phyloP scores from a whole-genome alignment of 495 filamentous ascomycete species.

The Tuber calosporum region DNA sequence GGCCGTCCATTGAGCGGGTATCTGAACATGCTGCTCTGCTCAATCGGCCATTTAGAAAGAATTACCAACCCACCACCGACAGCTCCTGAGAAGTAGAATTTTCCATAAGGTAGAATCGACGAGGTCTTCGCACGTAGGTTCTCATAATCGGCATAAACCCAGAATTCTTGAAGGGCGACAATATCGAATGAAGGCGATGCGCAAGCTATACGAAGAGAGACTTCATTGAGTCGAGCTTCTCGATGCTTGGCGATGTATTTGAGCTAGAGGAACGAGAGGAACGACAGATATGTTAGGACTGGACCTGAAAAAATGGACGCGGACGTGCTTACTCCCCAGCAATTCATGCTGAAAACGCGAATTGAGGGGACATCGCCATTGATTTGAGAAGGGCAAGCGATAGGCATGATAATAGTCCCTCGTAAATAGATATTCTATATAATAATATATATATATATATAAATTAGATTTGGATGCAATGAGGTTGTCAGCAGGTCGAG shows the following conservation, averaged over 20 bases:
- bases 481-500: neutral
- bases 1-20: constrained; percentile 94
- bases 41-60: constrained; percentile 93
- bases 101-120: constrained; percentile 78
- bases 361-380: constrained; percentile 50
- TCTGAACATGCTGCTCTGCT: constrained; percentile 73
- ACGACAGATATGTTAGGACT: constrained; percentile 13
- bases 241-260: constrained; percentile 78
- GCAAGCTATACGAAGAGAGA: constrained; percentile 65
- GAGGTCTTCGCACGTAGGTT: constrained; percentile 68
- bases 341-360: constrained; percentile 79
- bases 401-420: neutral
- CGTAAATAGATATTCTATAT: neutral
- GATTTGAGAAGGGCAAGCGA: neutral
- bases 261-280: constrained; percentile 44
- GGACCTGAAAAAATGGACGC: neutral
- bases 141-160: constrained; percentile 82
- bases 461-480: neutral
- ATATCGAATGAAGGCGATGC: constrained; percentile 68
- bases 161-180: constrained; percentile 92
- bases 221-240: constrained; percentile 70
- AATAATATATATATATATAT: neutral
- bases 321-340: constrained; percentile 60
- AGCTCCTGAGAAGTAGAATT: constrained; percentile 85
- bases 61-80: constrained; percentile 88